A percentile compares a stretch with the other conserved stretches of the same genome.
Evolutionary conservation across 2,329 filamentous ascomycete genomes (phyloP).

Genomic region (Hymenoscyphus fructigenus): DNA sequence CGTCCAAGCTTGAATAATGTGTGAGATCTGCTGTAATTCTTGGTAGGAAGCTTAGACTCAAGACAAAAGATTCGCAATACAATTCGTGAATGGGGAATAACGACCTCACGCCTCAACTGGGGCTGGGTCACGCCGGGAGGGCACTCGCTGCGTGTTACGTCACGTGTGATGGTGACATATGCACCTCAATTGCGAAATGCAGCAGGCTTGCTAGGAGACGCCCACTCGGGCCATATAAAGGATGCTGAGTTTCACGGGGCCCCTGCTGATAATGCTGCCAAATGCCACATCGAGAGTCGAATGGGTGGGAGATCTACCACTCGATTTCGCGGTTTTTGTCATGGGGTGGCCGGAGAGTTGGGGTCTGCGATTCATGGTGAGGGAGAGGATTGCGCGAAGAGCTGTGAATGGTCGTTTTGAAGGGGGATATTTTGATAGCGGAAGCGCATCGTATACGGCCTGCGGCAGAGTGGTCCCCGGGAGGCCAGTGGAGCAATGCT

Average conservation of each 20-base stretch:
- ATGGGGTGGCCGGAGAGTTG: not conserved
- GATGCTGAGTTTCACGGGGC: constrained; percentile 7
- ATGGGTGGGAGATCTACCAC: not conserved
- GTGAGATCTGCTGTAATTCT: not conserved
- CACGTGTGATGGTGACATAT: constrained; percentile 15
- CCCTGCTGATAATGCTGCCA: not conserved
- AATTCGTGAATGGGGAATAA: not conserved
- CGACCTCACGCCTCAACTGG: not conserved
- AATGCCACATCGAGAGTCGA: not conserved
- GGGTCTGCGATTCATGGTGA: not conserved
- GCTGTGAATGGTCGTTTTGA: not conserved
- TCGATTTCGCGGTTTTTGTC: not conserved
- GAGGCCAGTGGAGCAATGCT: not conserved
- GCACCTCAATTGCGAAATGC: constrained; percentile 10
- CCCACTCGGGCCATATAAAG: constrained; percentile 8
- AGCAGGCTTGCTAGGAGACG: constrained; percentile 1
- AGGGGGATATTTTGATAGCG: not conserved
- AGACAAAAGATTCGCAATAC: not conserved
- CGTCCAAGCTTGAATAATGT: not conserved
- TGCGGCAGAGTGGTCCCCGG: not conserved
- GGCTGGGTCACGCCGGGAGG: not conserved
- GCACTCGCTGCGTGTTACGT: not conserved
- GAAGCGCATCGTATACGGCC: not conserved
- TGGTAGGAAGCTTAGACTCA: not conserved
- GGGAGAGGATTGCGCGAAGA: not conserved